Percentiles rank a stretch among this genome's conserved stretches.
These are phyloP conservation scores for Vachellia pachyceras DNA, from an alignment of 306 rosid species.

Conservation along the genomic window DNA sequence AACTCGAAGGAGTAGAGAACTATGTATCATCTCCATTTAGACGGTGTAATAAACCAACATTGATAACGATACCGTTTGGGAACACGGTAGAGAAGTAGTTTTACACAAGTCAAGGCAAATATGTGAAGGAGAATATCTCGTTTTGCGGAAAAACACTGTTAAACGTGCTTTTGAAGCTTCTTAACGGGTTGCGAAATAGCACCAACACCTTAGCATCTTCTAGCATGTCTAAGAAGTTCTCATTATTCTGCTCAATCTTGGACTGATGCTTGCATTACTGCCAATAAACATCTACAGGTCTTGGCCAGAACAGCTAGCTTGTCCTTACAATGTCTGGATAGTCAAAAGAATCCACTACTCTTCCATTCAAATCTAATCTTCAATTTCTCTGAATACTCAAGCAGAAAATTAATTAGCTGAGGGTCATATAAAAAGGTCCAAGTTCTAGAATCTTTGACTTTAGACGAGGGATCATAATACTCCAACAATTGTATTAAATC, in stretches of 20 bases:
- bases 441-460: background rate
- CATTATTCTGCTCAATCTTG: background rate
- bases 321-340: background rate
- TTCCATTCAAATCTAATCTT: background rate
- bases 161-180: too few relatives aligned
- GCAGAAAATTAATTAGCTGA: background rate
- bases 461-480: background rate
- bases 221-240: background rate
- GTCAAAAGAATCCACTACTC: background rate
- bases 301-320: background rate
- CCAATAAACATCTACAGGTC: background rate
- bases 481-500: background rate
- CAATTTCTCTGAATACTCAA: background rate
- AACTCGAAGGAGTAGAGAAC: conserved; percentile 13
- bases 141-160: too few relatives aligned
- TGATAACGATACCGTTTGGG: too few relatives aligned
- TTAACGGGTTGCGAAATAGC: too few relatives aligned
- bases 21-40: background rate
- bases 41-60: conserved; percentile 6
- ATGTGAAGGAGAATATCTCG: too few relatives aligned
- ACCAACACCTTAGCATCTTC: background rate
- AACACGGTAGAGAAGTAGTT: too few relatives aligned
- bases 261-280: background rate
- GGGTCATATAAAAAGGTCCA: background rate
- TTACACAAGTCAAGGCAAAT: too few relatives aligned